A percentile compares a stretch with the other conserved stretches of the same genome.
Conservation (phyloP, 148 eudicot genomes). For the Camellia japonica region DNA sequence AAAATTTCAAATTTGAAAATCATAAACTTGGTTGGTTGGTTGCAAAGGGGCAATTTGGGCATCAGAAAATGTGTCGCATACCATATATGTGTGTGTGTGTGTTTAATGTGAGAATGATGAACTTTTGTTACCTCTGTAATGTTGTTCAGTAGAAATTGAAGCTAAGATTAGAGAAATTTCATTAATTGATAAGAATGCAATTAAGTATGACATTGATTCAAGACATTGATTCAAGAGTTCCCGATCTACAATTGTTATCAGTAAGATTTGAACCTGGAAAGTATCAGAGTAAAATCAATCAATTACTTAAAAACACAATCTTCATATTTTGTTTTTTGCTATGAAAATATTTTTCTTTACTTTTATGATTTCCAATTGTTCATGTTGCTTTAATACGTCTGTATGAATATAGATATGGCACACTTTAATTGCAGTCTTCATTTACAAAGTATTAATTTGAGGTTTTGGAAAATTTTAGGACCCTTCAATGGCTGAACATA, state of each 20-base stretch:
- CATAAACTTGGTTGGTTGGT: too few species aligned
- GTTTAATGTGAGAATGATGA: not conserved
- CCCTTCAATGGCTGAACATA: not conserved
- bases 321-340: not conserved
- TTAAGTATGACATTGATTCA: too few species aligned
- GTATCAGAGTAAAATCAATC: too few species aligned
- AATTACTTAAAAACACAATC: too few species aligned
- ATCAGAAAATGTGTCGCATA: too few species aligned
- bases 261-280: too few species aligned
- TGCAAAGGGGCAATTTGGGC: too few species aligned
- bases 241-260: too few species aligned
- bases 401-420: not conserved
- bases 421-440: not conserved
- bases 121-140: not conserved
- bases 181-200: too few species aligned
- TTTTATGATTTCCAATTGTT: not conserved
- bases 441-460: not conserved
- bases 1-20: too few species aligned
- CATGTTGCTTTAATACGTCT: not conserved
- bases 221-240: too few species aligned
- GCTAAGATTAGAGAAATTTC: not conserved
- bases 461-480: not conserved
- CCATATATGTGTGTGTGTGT: not conserved
- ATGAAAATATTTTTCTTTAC: not conserved
- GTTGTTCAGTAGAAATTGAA: conserved; percentile 2